Evolutionary conservation across 306 rosid species (phyloP), one percentile per base, ranked within the genome.

Genomic region (Casuarina cunninghamiana): DNA sequence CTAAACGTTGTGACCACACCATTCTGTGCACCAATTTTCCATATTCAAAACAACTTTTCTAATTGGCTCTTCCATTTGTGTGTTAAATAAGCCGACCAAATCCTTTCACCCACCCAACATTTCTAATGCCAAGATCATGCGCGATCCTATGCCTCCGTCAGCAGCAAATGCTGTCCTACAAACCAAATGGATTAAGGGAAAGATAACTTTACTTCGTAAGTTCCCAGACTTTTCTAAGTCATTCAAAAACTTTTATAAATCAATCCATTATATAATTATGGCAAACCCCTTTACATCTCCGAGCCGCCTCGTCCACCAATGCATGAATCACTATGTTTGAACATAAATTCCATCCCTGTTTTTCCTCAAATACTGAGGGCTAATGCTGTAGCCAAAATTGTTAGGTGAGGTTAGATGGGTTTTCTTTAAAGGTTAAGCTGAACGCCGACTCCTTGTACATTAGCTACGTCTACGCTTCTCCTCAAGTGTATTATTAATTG

Each of bases 281-380:
- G 72, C 62, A 39, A 77, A 60, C 69, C 69, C 60, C 32, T 57
- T 76, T 63, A 44, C 82, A 45, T 43, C 58, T 71, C 74, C 90
- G 46, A 55, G 63, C 82, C 65, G 76, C 71, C 79, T 80, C 86
- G 83, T 82, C 83, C 90, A 82, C 84, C 83, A 76, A 82, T 79
- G 83, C 90, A 72, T 69, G 5, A 82, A 61, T 71, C 75, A 79
- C 70, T 19, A 79, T 69, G 67, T 55, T 38, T 63, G 46, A 77
- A 54, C 43, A 53, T 41, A 51, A 35, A 49, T 50, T 35, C 8
- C 58, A 9, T 35, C 19, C 41, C 44, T 15, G 17, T 45, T 6
- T 1, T 50, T 26, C 15, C 61, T 42, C 9, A 41, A 39, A 41
- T 42, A 17, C 26, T 13, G 48, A 39, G 71, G 3, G 3, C 45